A percentile compares a stretch with the other conserved stretches of the same genome.
Evolutionary conservation across 1,284 basidiomycete genomes (phyloP).

Genomic region (Rhodotorula sp.): DNA sequence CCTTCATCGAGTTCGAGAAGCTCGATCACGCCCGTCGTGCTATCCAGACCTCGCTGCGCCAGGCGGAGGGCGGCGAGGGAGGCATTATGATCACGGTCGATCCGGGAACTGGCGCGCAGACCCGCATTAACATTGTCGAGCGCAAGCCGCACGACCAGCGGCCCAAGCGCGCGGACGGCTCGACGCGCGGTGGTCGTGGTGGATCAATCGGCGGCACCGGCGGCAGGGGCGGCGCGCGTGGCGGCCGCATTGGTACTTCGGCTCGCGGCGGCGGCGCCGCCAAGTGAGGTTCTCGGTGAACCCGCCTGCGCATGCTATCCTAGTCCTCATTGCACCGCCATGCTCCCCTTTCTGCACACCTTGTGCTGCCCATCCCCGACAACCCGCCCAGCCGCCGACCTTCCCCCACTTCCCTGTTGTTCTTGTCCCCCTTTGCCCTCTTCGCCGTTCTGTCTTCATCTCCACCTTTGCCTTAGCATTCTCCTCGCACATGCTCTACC

Average conservation of each 20-base stretch:
- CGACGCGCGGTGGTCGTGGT: neutral
- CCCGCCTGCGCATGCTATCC: too few species aligned
- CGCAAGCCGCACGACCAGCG: slow-evolving; percentile 32
- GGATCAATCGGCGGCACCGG: neutral
- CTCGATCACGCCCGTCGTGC: slow-evolving; percentile 81
- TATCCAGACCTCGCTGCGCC: slow-evolving; percentile 67
- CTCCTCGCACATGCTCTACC: too few species aligned
- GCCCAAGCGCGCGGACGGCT: neutral
- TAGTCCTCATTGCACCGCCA: neutral
- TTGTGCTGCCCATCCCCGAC: neutral
- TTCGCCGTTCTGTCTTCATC: neutral
- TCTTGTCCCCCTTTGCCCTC: neutral
- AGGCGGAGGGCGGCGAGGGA: slow-evolving; percentile 74
- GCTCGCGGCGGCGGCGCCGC: slow-evolving; percentile 1
- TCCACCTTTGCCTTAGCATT: neutral
- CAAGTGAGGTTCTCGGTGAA: neutral
- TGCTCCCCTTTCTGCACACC: neutral
- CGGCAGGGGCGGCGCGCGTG: neutral
- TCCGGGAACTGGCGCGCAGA: neutral
- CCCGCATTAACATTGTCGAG: slow-evolving; percentile 33
- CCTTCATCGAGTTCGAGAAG: slow-evolving; percentile 83
- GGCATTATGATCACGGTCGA: slow-evolving; percentile 50
- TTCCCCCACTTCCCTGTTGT: neutral
- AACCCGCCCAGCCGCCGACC: neutral
- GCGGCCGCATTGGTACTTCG: neutral